A percentile compares a stretch with the other conserved stretches of the same genome.
phyloP scores from a whole-genome alignment of 1,284 basidiomycete species.

The Sphaerobolus stellatus region DNA sequence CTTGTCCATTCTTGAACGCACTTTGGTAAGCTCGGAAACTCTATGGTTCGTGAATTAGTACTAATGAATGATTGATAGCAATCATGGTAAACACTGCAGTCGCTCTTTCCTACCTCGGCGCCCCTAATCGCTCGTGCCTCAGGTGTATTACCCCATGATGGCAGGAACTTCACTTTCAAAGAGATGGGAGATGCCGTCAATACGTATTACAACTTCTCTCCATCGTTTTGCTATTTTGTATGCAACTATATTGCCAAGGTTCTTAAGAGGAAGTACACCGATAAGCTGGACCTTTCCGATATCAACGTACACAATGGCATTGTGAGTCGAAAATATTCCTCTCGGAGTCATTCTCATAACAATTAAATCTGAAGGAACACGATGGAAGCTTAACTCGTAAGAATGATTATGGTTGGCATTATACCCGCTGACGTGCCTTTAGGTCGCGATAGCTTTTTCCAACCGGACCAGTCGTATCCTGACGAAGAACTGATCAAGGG shows the following conservation, averaged over 20 bases:
- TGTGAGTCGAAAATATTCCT: background rate
- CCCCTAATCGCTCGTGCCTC: background rate
- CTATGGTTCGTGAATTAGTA: background rate
- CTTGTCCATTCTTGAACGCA: constrained; percentile 71
- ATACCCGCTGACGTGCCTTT: background rate
- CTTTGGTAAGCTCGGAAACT: constrained; percentile 60
- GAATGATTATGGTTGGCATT: constrained; percentile 20
- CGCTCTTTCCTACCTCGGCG: background rate
- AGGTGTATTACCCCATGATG: constrained; percentile 69
- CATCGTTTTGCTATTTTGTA: constrained; percentile 63
- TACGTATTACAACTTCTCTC: constrained; percentile 59
- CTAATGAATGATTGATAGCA: background rate
- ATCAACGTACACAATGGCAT: constrained; percentile 72
- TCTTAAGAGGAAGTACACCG: constrained; percentile 56
- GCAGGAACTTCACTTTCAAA: constrained; percentile 63
- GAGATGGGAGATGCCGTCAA: constrained; percentile 48
- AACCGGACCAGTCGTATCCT: constrained; percentile 53
- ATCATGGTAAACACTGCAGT: background rate
- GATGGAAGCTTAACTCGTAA: constrained; percentile 69
- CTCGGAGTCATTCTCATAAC: background rate
- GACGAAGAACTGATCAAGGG: constrained; percentile 47
- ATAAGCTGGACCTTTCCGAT: constrained; percentile 62
- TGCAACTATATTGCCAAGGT: constrained; percentile 57
- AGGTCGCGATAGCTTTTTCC: constrained; percentile 59
- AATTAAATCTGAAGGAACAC: constrained; percentile 45